Evolutionary conservation across 1,284 basidiomycete species (phyloP).

Genomic region (Puccinia triticina): DNA sequence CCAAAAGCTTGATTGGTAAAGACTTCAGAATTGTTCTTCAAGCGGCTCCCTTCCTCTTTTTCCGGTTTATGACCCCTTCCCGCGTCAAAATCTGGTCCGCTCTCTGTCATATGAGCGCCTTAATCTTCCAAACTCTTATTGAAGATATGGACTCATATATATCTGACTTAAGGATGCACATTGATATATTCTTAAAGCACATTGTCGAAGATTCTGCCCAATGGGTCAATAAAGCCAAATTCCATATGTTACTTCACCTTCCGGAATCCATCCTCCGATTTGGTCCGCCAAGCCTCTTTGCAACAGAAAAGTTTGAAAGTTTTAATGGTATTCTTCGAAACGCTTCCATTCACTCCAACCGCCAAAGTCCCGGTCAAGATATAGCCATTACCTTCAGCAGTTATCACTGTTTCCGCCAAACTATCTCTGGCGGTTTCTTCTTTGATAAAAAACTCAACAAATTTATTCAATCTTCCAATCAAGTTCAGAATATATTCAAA

Average conservation of each 20-base stretch:
- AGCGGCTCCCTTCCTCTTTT: slow-evolving; percentile 11
- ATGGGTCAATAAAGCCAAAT: no score
- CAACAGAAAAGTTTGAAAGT: slow-evolving; percentile 14
- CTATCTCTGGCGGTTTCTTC: not conserved
- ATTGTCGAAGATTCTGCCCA: no score
- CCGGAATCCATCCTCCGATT: not conserved
- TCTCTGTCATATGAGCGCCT: not conserved
- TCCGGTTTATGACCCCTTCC: not conserved
- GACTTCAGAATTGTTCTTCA: not conserved
- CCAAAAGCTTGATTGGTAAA: not conserved
- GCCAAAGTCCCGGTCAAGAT: slow-evolving; percentile 1
- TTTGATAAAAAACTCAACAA: not conserved
- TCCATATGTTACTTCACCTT: slow-evolving; percentile 21
- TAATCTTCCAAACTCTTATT: slow-evolving; percentile 7
- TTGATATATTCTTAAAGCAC: slow-evolving; percentile 7
- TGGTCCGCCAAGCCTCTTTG: not conserved
- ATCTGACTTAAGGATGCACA: not conserved
- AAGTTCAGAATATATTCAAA: not conserved
- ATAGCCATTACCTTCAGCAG: slow-evolving; percentile 4
- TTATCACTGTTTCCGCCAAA: slow-evolving; percentile 10
- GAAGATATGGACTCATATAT: not conserved
- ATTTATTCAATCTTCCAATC: not conserved
- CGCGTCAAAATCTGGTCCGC: not conserved
- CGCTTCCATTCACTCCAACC: not conserved
- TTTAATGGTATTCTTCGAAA: slow-evolving; percentile 7